Conservation (phyloP, 192 early-diverging fungal genomes). For the Entomortierella chlamydospora region DNA sequence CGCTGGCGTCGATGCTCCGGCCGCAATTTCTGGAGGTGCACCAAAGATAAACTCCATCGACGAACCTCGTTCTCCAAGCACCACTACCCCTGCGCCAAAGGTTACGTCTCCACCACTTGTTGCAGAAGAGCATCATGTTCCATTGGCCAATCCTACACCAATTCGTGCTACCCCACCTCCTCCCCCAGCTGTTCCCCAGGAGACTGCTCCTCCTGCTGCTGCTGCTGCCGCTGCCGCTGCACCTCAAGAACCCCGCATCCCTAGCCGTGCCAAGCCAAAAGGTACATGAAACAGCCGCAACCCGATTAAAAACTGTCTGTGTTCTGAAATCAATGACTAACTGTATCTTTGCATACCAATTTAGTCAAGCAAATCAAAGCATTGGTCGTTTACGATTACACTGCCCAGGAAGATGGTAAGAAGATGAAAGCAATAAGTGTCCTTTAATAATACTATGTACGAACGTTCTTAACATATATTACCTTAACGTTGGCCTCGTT, state of each 20-base stretch:
- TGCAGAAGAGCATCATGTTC: constrained; percentile 23
- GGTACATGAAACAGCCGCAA: background rate
- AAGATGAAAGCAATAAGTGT: background rate
- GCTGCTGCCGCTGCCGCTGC: background rate
- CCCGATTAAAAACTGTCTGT: too few species aligned
- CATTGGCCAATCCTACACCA: constrained; percentile 24
- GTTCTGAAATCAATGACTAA: too few species aligned
- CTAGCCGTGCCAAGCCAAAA: constrained; percentile 50
- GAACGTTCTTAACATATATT: background rate
- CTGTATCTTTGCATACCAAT: background rate
- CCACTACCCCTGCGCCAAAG: constrained; percentile 17
- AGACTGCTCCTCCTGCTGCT: constrained; percentile 9
- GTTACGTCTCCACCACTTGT: constrained; percentile 18
- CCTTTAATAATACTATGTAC: too few species aligned
- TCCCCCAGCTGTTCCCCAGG: background rate
- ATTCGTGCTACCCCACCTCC: constrained; percentile 18
- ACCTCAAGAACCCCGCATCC: constrained; percentile 34
- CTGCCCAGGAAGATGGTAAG: constrained; percentile 60
- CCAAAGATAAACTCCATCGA: constrained; percentile 32
- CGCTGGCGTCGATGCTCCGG: constrained; percentile 7
- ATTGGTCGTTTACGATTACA: constrained; percentile 61
- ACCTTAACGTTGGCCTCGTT: background rate
- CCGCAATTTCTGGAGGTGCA: background rate
- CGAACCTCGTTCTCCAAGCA: constrained; percentile 35
- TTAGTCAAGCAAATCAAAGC: constrained; percentile 55